These are phyloP conservation scores for Citrus unshiu DNA, from an alignment of 345 rosid species.

Conservation along the genomic window DNA sequence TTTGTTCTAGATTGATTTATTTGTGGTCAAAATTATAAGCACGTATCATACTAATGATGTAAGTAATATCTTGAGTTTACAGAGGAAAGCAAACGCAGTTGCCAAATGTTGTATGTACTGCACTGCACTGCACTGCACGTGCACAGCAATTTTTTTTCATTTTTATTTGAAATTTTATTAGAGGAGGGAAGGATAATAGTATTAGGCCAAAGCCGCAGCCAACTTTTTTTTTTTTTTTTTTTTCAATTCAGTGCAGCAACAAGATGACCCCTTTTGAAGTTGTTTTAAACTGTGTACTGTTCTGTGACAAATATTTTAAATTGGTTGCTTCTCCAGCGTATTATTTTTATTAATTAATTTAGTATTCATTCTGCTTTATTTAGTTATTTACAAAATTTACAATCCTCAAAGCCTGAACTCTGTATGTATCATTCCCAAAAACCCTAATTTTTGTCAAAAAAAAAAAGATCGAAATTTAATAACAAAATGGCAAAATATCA, in stretches of 20 bases:
- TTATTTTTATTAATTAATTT: background rate
- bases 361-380: too few relatives aligned
- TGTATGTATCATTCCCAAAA: background rate
- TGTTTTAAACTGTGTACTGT: too few relatives aligned
- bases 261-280: background rate
- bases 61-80: background rate
- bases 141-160: background rate
- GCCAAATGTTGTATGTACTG: background rate
- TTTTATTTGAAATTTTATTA: background rate
- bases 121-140: too few relatives aligned
- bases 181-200: slow-evolving; percentile 9
- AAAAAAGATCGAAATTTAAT: background rate
- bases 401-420: too few relatives aligned
- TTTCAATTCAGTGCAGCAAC: background rate
- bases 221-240: too few relatives aligned
- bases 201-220: too few relatives aligned
- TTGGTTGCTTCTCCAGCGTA: background rate
- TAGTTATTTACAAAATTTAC: too few relatives aligned
- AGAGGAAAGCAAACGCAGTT: background rate
- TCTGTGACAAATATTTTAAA: background rate
- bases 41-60: background rate
- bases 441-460: background rate
- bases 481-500: background rate
- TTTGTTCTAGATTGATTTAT: background rate
- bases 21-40: background rate